Evolutionary conservation across 2,329 filamentous ascomycete genomes (phyloP), one percentile per base, ranked within the genome.

Genomic region (Berkeleyomyces basicola): DNA sequence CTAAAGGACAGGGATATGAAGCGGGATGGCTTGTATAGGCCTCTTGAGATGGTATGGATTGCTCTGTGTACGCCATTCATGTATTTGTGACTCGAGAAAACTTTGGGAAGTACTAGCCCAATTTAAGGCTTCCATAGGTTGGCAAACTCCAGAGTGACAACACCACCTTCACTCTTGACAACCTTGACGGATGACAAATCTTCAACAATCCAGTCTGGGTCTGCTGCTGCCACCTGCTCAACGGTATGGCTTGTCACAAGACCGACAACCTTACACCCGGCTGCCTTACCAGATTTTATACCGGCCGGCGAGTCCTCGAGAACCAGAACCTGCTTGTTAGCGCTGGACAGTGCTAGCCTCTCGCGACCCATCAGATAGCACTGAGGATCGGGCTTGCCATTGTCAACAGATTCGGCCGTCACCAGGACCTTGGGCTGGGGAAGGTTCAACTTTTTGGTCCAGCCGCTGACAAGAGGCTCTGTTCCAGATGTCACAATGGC

Each of bases 301-400:
- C 91, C 91, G 6, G 90, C 88, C 4, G 91, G 90, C 63, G 88
- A 88, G 75, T 96, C 91, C 74, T 96, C 91, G 44, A 96, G 75
- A 58, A 96, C 91, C 62, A 96, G 77, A 51, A 92, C 74, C 40
- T 75, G 73, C 61, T 74, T 78, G 37, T 75, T 73, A 11, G 71
- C 70, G 42, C 75, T 76, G 23, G 77, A 71, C 23, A 84, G 72
- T 0, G 77, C 78, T 14, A 91, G 78, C 66, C 79, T 79, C 67
- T 81, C 76, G 57, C 82, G 81, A 14, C 87, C 88, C 60, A 90
- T 77, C 59, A 78, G 72, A 72, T 91, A 92, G 75, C 87, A 89
- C 11, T 79, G 74, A 36, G 88, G 88, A 72, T 91, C 84, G 0
- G 88, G 88, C 76, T 92, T 92, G 65, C 88, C 88, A 67, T 83